Base-by-base conservation (phyloP, 73 alveolate genomes). In the Symbiodinium natans region DNA sequence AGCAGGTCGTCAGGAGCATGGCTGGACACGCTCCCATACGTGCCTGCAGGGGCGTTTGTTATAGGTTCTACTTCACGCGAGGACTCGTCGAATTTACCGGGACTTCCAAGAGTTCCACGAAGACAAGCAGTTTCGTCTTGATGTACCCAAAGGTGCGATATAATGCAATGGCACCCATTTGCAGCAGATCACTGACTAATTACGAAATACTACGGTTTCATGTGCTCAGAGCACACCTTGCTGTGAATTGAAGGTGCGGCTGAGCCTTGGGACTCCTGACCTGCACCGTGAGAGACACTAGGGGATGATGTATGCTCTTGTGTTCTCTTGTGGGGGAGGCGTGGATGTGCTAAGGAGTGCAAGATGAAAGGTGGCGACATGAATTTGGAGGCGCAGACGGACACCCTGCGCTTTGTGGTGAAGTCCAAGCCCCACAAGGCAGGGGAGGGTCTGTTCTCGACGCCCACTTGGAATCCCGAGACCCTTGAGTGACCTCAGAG, bases 281-380 rank as follows among this genome's bases (percentile, higher is more conserved):
- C 46, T 54, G 93, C 93, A 43, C 17, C 43, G 21, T 0, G 54
- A 41, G 41, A 42, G 29, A 31, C 43, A 74, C 82, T 63, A 48
- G 63, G 63, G 23, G 63, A 8, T 48, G 63, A 38, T 38, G 56
- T 39, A 40, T 17, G 56, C 40, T 80, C 17, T 33, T 4, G 34
- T 36, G 88, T 19, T 80, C 59, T 43, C 11, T 19, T 80, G 38
- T 80, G 34, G 21, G 23, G 27, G 63, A 80, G 6, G 23, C 39
- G 40, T 38, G 0, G 10, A 5, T 15, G 23, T 73, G 17, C 38
- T 36, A 0, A 90, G 97, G 97, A 90, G 33, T 71, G 87, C 97
- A 90, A 90, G 88, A 90, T 90, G 97, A 90, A 90, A 41, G 97
- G 97, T 46, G 97, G 97, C 10, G 97, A 90, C 56, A 90, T 90